Percentiles rank a stretch among this genome's conserved stretches.
These are phyloP conservation scores for Penicillium waksmanii DNA, from an alignment of 495 filamentous ascomycete genomes.

Conservation along the genomic window DNA sequence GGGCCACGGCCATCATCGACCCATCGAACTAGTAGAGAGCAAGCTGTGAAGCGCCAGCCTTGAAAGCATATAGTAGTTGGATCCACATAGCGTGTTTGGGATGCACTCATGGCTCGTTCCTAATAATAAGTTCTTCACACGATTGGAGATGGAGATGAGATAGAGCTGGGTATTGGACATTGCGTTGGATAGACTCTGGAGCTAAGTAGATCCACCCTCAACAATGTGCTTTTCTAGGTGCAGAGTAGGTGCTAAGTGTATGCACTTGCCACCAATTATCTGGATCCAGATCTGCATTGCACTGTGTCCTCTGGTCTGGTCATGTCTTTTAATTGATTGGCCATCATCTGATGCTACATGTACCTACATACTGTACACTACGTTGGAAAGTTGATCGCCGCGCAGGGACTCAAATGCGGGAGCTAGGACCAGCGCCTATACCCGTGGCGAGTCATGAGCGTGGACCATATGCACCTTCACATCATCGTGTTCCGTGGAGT, in stretches of 20 bases:
- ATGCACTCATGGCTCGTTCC: slow-evolving; percentile 4
- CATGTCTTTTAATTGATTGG: not conserved
- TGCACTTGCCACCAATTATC: not conserved
- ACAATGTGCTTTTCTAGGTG: no score
- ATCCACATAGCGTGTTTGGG: slow-evolving; percentile 7
- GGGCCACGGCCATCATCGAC: not conserved
- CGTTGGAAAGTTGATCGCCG: slow-evolving; percentile 2
- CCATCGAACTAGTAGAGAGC: no score
- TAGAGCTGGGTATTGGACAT: not conserved
- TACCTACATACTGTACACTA: not conserved
- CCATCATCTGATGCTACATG: not conserved
- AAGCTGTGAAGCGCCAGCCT: no score
- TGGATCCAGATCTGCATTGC: not conserved
- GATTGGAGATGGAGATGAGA: no score
- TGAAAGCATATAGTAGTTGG: not conserved
- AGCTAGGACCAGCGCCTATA: slow-evolving; percentile 6
- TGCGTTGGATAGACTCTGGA: not conserved
- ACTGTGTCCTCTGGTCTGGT: not conserved
- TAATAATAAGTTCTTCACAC: slow-evolving; percentile 27
- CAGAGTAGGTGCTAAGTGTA: no score
- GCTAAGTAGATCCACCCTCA: not conserved
- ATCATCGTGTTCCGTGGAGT: not conserved
- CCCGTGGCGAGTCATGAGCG: not conserved
- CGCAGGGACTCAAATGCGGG: slow-evolving; percentile 6
- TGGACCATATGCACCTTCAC: slow-evolving; percentile 2